Evolutionary conservation across 305 asterid species (phyloP).

Genomic region (Fraxinus angustifolia): DNA sequence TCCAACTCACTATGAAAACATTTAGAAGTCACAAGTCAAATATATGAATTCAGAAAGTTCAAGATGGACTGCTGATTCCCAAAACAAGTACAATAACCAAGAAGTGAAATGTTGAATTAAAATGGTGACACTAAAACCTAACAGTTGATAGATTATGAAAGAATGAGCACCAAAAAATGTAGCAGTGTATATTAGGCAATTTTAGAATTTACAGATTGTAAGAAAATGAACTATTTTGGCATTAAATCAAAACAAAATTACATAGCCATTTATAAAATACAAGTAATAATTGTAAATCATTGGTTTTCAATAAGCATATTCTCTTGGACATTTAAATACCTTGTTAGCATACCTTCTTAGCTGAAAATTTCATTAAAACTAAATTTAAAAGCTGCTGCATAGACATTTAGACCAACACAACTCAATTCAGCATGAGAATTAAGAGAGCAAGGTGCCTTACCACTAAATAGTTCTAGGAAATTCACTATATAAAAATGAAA

Average conservation of each 20-base stretch:
- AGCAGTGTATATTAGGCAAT: background rate
- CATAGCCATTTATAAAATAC: background rate
- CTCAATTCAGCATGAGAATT: background rate
- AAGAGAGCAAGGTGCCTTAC: background rate
- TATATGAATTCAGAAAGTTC: background rate
- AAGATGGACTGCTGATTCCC: background rate
- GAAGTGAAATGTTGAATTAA: background rate
- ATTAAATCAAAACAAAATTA: background rate
- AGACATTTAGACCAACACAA: background rate
- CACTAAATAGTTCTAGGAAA: background rate
- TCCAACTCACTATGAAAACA: background rate
- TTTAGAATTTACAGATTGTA: background rate
- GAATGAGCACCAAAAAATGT: background rate
- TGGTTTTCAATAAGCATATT: background rate
- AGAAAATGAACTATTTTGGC: background rate
- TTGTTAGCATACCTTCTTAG: background rate
- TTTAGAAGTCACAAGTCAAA: background rate
- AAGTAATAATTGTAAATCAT: background rate
- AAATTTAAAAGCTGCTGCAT: background rate
- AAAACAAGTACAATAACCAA: background rate
- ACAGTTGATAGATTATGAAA: background rate
- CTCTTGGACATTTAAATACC: background rate
- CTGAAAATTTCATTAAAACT: background rate
- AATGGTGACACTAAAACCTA: background rate
- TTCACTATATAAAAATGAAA: background rate